Base-by-base conservation (phyloP, 2,329 filamentous ascomycete species). In the Colletotrichum somersetense region DNA sequence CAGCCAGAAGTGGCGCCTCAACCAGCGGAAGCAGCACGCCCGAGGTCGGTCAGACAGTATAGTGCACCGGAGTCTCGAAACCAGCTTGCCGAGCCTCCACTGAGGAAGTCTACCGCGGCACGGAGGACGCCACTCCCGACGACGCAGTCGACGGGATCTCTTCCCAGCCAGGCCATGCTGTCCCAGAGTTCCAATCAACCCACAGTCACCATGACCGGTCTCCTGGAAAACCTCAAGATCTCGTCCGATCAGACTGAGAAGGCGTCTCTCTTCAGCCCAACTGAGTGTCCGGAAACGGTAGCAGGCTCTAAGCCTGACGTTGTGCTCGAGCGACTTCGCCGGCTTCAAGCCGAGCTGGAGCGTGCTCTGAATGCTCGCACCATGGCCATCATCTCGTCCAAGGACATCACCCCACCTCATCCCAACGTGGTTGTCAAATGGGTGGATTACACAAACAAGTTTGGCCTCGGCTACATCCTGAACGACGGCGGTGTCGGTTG, bases 361-460 rank as follows among this genome's bases (percentile, higher is more conserved):
- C 83, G 90, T 58, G 89, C 90, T 3, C 81, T 92, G 10, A 91
- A 91, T 75, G 85, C 90, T 50, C 86, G 90, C 77, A 85, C 89
- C 0, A 91, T 89, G 85, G 89, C 89, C 26, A 84, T 90, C 66
- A 83, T 91, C 61, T 87, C 85, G 0, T 83, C 87, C 12, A 87
- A 89, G 81, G 83, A 87, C 70, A 81, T 86, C 73, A 80, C 86
- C 67, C 83, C 87, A 78, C 78, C 90, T 73, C 80, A 91, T 78
- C 87, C 92, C 78, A 82, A 91, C 78, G 88, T 92, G 56, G 90
- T 92, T 16, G 89, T 92, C 14, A 94, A 95, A 78, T 96, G 93
- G 93, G 93, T 96, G 8, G 93, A 96, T 79, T 96, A 96, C 80
- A 94, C 93, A 71, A 94, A 95, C 81, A 95, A 95, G 79, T 94